A percentile compares a stretch with the other conserved stretches of the same genome.
Evolutionary conservation across 352 stramenopile genomes (phyloP).

Genomic region (Poterioochromonas sp.): DNA sequence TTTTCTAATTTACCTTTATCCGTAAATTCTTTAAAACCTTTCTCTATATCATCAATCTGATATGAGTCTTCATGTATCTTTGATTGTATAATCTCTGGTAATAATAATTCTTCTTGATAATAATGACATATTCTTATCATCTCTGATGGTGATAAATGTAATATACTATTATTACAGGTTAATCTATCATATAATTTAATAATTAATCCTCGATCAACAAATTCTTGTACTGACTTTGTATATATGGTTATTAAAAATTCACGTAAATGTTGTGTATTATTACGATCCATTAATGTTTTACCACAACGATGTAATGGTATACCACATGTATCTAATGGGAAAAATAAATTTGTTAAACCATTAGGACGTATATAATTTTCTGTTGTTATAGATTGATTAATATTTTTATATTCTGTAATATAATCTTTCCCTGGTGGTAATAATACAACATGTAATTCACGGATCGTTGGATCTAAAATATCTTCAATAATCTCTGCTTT

Average conservation of each 20-base stretch:
- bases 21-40: constrained; percentile 10
- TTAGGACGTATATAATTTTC: constrained; percentile 23
- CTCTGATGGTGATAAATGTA: neutral
- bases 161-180: neutral
- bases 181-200: constrained; percentile 26
- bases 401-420: constrained; percentile 10
- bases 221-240: constrained; percentile 5
- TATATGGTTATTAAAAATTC: constrained; percentile 30
- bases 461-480: neutral
- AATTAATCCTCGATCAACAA: constrained; percentile 3
- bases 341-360: constrained; percentile 20
- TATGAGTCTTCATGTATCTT: neutral
- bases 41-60: neutral
- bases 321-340: constrained; percentile 22
- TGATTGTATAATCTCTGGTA: neutral
- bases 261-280: neutral
- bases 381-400: neutral
- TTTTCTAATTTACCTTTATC: neutral
- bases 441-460: neutral
- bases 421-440: constrained; percentile 6
- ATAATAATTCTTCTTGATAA: neutral
- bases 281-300: neutral
- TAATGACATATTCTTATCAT: neutral
- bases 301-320: neutral
- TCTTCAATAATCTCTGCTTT: constrained; percentile 22